Evolutionary conservation across 169 alveolate genomes (phyloP), one percentile per base, ranked within the genome.

Genomic region (Babesia ovata): DNA sequence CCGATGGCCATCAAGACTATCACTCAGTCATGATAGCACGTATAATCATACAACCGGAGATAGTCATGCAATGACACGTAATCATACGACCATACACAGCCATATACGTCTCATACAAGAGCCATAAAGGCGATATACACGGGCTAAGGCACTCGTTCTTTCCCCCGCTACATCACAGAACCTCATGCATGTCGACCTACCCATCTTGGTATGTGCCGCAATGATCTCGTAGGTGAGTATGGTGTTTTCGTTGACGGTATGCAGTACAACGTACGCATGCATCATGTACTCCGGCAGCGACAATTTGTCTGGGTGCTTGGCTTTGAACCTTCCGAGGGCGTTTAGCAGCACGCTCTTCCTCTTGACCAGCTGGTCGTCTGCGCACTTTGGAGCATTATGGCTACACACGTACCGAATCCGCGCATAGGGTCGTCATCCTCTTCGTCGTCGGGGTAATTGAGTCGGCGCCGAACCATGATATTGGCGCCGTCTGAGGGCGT

Each of bases 151-250:
- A 33, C 2, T 6, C 6, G 39, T 33, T 33, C 6, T 6, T 33
- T 33, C 6, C 6, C 39, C 39, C 39, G 39, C 6, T 33, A 6
- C 39, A 4, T 33, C 6, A 33, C 39, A 33, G 39, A 33, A 33
- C 39, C 39, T 33, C 6, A 33, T 33, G 39, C 10, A 33, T 36
- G 13, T 36, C 36, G 22, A 19, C 75, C 24, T 63, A 81, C 88
- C 88, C 63, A 59, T 71, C 29, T 52, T 59, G 65, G 50, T 65
- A 53, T 81, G 75, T 21, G 65, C 48, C 67, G 61, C 45, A n/a
- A 81, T 75, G 33, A 71, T 77, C 42, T 81, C 88, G 65, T 81
- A 81, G 36, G 74, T 81, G 66, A 67, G 76, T 17, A 81, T 54
- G 29, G 83, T 73, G 54, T 63, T 49, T 21, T 66, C 70, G 45